phyloP scores from a whole-genome alignment of 805 yeast genomes.

The Kuraishia floccosa region DNA sequence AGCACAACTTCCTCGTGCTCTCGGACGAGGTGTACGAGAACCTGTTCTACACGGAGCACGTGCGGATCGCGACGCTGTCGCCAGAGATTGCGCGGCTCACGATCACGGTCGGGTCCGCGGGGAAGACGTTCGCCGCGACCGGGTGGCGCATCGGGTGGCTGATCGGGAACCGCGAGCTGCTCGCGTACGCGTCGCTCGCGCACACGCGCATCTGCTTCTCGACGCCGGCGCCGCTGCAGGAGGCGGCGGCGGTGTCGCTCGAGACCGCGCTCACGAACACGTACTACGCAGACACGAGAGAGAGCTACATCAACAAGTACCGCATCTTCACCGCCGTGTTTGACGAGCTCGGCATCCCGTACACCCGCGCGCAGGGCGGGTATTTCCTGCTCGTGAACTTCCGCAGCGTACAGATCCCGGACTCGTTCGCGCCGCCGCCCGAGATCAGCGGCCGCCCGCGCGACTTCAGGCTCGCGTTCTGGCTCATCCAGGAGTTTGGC shows the following conservation, averaged over 20 bases:
- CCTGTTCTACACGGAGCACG: conserved; percentile 62
- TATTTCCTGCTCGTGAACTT: conserved; percentile 87
- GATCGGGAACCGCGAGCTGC: conserved; percentile 72
- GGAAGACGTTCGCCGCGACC: conserved; percentile 96
- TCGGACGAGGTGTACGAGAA: conserved; percentile 96
- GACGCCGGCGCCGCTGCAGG: conserved; percentile 86
- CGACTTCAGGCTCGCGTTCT: conserved; percentile 83
- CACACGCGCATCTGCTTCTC: conserved; percentile 92
- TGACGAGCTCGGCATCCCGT: conserved; percentile 82
- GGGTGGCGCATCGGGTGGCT: conserved; percentile 99
- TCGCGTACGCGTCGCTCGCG: conserved; percentile 76
- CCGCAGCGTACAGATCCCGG: conserved; percentile 70
- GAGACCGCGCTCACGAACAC: conserved; percentile 43
- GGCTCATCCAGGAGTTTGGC: conserved; percentile 88
- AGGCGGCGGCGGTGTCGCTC: conserved; percentile 78
- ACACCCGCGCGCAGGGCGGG: conserved; percentile 88
- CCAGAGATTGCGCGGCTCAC: conserved; percentile 76
- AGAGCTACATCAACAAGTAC: conserved; percentile 61
- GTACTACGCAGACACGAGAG: conserved; percentile 63
- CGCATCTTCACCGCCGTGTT: conserved; percentile 63
- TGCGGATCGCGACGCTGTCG: conserved; percentile 73
- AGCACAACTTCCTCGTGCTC: conserved; percentile 70
- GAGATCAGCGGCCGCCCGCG: conserved; percentile 59
- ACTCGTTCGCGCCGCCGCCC: conserved; percentile 58
- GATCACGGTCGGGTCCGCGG: conserved; percentile 91